Conservation (phyloP, 2,329 filamentous ascomycete genomes). For the Fusarium sp. region DNA sequence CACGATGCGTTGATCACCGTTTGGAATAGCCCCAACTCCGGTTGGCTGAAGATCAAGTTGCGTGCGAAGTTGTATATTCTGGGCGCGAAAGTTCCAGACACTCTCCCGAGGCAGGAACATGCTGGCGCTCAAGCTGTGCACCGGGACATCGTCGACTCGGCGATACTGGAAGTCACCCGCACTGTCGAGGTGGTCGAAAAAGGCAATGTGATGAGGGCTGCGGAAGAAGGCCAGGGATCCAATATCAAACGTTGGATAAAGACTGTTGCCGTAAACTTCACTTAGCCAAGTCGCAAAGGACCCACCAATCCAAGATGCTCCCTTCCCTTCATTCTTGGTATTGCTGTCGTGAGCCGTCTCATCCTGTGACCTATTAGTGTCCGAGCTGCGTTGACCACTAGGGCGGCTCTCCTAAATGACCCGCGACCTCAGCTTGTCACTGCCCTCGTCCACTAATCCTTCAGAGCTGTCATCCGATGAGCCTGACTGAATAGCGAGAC, state of each 20-base stretch:
- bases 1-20: constrained; percentile 39
- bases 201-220: constrained; percentile 57
- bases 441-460: constrained; percentile 18
- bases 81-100: constrained; percentile 63
- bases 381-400: constrained; percentile 21
- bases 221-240: constrained; percentile 64
- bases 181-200: constrained; percentile 63
- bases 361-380: constrained; percentile 33
- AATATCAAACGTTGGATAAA: constrained; percentile 67
- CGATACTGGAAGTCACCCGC: constrained; percentile 62
- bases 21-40: constrained; percentile 42
- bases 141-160: constrained; percentile 60
- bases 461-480: constrained; percentile 6
- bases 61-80: constrained; percentile 24
- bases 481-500: not conserved
- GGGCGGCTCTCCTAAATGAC: constrained; percentile 40
- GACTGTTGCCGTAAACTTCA: constrained; percentile 61
- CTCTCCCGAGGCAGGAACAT: constrained; percentile 64
- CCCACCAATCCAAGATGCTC: constrained; percentile 43
- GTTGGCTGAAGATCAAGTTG: constrained; percentile 30
- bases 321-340: constrained; percentile 26
- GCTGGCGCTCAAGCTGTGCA: constrained; percentile 66
- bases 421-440: constrained; percentile 27
- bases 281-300: constrained; percentile 49
- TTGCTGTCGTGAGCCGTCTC: constrained; percentile 15